Conservation (phyloP, 495 filamentous ascomycete species). For the Viridothelium virens region DNA sequence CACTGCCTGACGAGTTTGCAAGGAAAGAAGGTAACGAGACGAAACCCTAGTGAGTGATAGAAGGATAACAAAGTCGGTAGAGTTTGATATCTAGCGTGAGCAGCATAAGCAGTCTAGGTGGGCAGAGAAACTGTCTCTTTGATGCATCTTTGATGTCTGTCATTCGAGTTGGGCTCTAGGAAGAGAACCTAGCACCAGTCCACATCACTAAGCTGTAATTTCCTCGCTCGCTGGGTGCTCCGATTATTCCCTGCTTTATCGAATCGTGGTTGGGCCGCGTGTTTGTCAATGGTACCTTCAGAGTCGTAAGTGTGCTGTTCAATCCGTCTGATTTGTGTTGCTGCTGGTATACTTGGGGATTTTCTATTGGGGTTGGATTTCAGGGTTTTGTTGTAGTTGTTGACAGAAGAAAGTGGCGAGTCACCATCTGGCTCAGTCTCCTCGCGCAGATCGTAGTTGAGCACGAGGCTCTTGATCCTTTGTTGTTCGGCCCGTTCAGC, state of each 20-base stretch:
- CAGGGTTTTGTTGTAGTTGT: slow-evolving; percentile 40
- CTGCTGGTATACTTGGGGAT: background rate
- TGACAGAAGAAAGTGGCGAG: slow-evolving; percentile 40
- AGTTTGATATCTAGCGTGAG: too few species aligned
- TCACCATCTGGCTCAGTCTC: slow-evolving; percentile 70
- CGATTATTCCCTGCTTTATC: slow-evolving; percentile 68
- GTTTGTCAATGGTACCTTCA: slow-evolving; percentile 27
- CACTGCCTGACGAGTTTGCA: too few species aligned
- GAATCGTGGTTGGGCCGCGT: slow-evolving; percentile 28
- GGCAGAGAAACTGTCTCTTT: too few species aligned
- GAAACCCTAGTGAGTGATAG: too few species aligned
- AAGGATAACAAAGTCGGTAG: too few species aligned
- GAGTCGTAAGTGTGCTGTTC: slow-evolving; percentile 25
- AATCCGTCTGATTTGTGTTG: slow-evolving; percentile 14
- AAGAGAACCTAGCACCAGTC: slow-evolving; percentile 63
- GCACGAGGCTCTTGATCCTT: slow-evolving; percentile 92
- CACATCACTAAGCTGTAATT: slow-evolving; percentile 90
- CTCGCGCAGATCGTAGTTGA: slow-evolving; percentile 87
- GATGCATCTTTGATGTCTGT: too few species aligned
- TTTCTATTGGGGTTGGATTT: slow-evolving; percentile 28
- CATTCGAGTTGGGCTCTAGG: too few species aligned
- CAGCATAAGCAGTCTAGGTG: too few species aligned
- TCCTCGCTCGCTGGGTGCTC: slow-evolving; percentile 72
- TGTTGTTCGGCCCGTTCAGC: slow-evolving; percentile 94
- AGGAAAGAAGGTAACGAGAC: too few species aligned